These are phyloP conservation scores for Brettanomyces nanus DNA, from an alignment of 805 yeast species.

Conservation along the genomic window DNA sequence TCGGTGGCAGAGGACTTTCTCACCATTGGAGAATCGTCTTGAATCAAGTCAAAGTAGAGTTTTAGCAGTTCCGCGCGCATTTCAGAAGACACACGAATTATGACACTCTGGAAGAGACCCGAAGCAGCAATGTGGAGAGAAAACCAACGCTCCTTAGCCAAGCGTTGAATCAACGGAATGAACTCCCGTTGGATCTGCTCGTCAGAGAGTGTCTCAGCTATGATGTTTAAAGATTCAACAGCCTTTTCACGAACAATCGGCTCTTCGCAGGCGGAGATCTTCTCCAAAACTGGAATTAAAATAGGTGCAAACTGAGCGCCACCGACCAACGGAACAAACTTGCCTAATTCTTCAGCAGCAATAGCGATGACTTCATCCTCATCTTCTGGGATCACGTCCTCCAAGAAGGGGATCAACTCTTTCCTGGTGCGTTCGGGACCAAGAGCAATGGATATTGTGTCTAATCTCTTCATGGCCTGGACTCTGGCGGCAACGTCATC, in stretches of 20 bases:
- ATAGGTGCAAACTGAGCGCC: slow-evolving; percentile 60
- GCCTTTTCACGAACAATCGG: slow-evolving; percentile 95
- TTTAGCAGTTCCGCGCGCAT: slow-evolving; percentile 55
- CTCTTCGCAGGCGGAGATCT: slow-evolving; percentile 87
- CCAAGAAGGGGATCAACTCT: slow-evolving; percentile 85
- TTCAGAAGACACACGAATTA: slow-evolving; percentile 47
- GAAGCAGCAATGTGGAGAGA: slow-evolving; percentile 86
- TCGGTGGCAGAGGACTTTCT: slow-evolving; percentile 88
- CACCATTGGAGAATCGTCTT: slow-evolving; percentile 97
- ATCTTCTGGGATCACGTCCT: slow-evolving; percentile 88
- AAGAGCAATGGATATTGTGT: slow-evolving; percentile 88
- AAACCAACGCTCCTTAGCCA: slow-evolving; percentile 91
- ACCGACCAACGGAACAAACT: slow-evolving; percentile 83
- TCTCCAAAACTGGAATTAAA: slow-evolving; percentile 64
- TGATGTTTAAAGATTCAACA: slow-evolving; percentile 69
- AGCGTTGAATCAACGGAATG: slow-evolving; percentile 66
- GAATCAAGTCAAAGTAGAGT: slow-evolving; percentile 60
- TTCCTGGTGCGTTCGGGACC: slow-evolving; percentile 89
- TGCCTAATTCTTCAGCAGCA: slow-evolving; percentile 83
- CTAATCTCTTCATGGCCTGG: slow-evolving; percentile 88
- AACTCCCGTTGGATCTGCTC: slow-evolving; percentile 60
- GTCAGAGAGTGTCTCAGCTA: slow-evolving; percentile 54
- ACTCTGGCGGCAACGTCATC: slow-evolving; percentile 93
- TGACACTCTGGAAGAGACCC: slow-evolving; percentile 71
- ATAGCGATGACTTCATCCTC: slow-evolving; percentile 97